Percentiles rank a stretch among this genome's conserved stretches.
These are phyloP conservation scores for Termitomyces sp. DNA, from an alignment of 768 basidiomycete species.

Conservation along the genomic window DNA sequence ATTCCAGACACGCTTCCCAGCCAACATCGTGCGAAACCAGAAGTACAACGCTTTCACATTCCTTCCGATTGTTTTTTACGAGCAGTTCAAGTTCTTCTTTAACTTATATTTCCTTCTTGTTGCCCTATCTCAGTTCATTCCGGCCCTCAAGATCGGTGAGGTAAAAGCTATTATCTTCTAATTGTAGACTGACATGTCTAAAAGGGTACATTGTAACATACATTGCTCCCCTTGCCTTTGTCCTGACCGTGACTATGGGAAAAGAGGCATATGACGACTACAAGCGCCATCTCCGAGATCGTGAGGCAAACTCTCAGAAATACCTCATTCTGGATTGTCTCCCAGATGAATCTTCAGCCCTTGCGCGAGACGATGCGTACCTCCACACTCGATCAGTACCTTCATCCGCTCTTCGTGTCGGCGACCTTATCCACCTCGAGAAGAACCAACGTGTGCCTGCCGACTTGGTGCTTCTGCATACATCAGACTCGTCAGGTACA, in stretches of 20 bases:
- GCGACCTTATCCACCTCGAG: conserved; percentile 87
- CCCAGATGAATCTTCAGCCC: conserved; percentile 30
- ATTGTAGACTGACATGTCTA: conserved; percentile 3
- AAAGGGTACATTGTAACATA: conserved; percentile 94
- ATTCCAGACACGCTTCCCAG: conserved; percentile 65
- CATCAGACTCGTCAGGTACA: conserved; percentile 85
- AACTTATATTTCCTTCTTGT: conserved; percentile 98
- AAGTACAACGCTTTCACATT: conserved; percentile 98
- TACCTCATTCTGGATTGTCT: conserved; percentile 78
- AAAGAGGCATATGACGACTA: conserved; percentile 99
- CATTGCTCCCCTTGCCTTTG: conserved; percentile 94
- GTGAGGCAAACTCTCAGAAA: conserved; percentile 91
- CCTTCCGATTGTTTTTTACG: conserved; percentile 94
- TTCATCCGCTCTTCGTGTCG: conserved; percentile 84
- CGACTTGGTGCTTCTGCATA: conserved; percentile 86
- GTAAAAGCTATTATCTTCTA: conserved; percentile 4
- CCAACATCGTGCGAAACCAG: conserved; percentile 95
- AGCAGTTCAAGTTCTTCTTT: conserved; percentile 99
- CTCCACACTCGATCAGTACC: conserved; percentile 68
- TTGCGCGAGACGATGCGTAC: conserved; percentile 35
- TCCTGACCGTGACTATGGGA: conserved; percentile 92
- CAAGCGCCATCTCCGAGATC: conserved; percentile 87
- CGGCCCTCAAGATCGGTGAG: conserved; percentile 92
- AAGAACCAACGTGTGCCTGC: conserved; percentile 98
- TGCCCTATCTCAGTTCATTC: conserved; percentile 93